These are phyloP conservation scores for Fragaria iinumae DNA, from an alignment of 306 rosid genomes.

Conservation along the genomic window DNA sequence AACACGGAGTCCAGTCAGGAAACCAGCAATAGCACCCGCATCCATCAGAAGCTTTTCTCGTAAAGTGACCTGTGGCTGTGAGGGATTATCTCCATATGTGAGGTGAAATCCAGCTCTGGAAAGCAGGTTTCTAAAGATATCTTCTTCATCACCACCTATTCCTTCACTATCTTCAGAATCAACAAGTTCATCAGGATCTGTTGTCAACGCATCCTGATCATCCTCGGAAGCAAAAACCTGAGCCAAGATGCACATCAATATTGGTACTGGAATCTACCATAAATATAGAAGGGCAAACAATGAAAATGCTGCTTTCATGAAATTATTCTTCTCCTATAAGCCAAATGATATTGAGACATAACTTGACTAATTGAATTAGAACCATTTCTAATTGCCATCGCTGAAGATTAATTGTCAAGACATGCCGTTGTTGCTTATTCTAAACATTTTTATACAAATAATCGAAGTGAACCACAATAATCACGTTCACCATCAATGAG, in stretches of 20 bases:
- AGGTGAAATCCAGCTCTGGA: constrained; percentile 98
- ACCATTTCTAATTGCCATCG: neutral
- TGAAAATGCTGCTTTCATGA: neutral
- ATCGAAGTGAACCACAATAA: neutral
- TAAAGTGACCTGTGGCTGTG: constrained; percentile 92
- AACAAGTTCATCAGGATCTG: constrained; percentile 91
- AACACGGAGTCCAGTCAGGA: constrained; percentile 95
- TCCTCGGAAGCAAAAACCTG: constrained; percentile 97
- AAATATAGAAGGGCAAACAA: constrained; percentile 18
- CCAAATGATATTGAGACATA: neutral
- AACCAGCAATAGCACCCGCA: constrained; percentile 98
- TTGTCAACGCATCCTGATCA: constrained; percentile 96
- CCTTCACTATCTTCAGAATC: constrained; percentile 99
- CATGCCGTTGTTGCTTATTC: neutral
- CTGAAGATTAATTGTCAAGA: neutral
- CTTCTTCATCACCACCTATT: constrained; percentile 97
- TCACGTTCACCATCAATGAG: neutral
- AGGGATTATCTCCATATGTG: constrained; percentile 93
- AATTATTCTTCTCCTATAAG: neutral
- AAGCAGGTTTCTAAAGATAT: constrained; percentile 89
- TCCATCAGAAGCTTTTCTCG: constrained; percentile 95
- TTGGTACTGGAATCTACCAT: constrained; percentile 31
- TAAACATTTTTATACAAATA: neutral
- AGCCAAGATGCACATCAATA: constrained; percentile 23
- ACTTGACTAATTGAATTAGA: neutral